phyloP scores from a whole-genome alignment of 2,329 filamentous ascomycete genomes.

The Nemania sp. region DNA sequence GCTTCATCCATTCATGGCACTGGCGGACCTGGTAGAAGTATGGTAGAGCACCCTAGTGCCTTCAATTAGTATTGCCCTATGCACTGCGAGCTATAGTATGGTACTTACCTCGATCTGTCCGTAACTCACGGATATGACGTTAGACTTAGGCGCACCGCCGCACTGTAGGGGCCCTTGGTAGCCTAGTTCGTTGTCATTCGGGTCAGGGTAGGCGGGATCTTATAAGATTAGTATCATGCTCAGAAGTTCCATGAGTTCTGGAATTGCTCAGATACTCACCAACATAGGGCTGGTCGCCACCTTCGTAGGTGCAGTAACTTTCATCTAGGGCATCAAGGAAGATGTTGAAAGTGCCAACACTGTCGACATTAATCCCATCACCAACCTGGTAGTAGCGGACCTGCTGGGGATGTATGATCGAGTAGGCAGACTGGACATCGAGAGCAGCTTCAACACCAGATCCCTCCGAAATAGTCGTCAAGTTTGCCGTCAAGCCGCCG shows the following conservation, averaged over 20 bases:
- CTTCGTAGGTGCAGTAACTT: constrained; percentile 59
- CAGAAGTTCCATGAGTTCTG: background rate
- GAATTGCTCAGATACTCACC: constrained; percentile 29
- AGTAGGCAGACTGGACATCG: constrained; percentile 39
- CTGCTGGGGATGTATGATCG: constrained; percentile 38
- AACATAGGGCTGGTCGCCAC: constrained; percentile 52
- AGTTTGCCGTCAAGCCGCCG: constrained; percentile 37
- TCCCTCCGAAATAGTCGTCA: constrained; percentile 34
- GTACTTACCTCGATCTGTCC: constrained; percentile 60
- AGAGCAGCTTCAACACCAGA: constrained; percentile 41
- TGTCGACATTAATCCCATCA: constrained; percentile 41
- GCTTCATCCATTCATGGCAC: constrained; percentile 69
- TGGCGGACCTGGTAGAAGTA: constrained; percentile 62
- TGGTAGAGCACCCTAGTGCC: constrained; percentile 34
- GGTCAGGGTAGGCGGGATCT: constrained; percentile 49
- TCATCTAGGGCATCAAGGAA: constrained; percentile 58
- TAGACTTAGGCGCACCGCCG: constrained; percentile 54
- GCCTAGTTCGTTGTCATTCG: constrained; percentile 51
- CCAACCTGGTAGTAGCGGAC: constrained; percentile 42
- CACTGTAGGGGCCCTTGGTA: constrained; percentile 48
- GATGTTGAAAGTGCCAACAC: constrained; percentile 43
- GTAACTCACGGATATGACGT: constrained; percentile 68
- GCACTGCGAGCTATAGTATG: too few relatives aligned
- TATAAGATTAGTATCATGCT: constrained; percentile 9
- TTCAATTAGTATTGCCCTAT: background rate